Evolutionary conservation across 2,329 filamentous ascomycete species (phyloP), one percentile per base, ranked within the genome.

Genomic region (Nemania diffusa): DNA sequence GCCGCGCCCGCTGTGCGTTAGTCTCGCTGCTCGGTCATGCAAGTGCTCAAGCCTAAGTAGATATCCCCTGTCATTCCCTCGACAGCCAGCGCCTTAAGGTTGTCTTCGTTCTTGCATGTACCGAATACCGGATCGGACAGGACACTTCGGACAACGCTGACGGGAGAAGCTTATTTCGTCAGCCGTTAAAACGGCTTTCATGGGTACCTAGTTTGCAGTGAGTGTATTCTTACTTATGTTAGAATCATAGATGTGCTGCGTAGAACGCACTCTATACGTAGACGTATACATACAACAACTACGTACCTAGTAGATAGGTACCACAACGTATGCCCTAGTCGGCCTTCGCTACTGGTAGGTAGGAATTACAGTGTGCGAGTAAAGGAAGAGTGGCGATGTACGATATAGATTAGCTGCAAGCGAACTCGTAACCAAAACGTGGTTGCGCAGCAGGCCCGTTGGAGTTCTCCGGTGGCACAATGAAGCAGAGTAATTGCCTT

Each of bases 1-100:
- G 75, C 76, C 77, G 77, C 76, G 77, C 74, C 76, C 75, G 76
- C 74, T 73, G 76, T 78, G 77, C 77, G 75, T 78, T 78, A 78
- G 76, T 73, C 71, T 74, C 32, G 72, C 73, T 72, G 71, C 72
- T 77, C 69, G 74, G 70, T 68, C 72, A 77, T 78, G 77, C 75
- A 77, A 77, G 75, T 77, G 76, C 71, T 75, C 69, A 75, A 74
- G 72, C 75, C 72, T 72, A 72, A 73, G 64, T 71, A 63, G 53
- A 71, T 59, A 61, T 67, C 58, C 74, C 72, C 71, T 74, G 72
- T 71, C 70, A 70, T 69, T 64, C 65, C 52, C 53, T 60, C 59
- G 48, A 57, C 56, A 53, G 52, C 37, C 24, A 5, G 27, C 22
- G 5, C 29, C 9, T 32, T 32, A 9, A 32, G 29, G 29, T 32